Evolutionary conservation across 2,329 filamentous ascomycete species (phyloP).

Genomic region (Cercospora beticola): DNA sequence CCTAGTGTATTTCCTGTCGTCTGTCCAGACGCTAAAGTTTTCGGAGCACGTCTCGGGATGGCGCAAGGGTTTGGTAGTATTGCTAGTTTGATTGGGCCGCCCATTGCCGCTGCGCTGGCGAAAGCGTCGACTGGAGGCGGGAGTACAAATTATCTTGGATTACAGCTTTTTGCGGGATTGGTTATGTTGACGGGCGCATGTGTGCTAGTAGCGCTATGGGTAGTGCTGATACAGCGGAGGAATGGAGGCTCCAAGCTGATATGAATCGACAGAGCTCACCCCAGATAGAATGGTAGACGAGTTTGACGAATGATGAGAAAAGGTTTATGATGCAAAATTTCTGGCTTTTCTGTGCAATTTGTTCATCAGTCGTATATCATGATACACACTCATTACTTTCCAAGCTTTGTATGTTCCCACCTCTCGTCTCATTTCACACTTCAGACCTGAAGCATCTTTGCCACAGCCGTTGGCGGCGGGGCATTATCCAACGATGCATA

Average conservation of each 20-base stretch:
- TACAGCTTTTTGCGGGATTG: slow-evolving; percentile 35
- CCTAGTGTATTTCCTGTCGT: slow-evolving; percentile 45
- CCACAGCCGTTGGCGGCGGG: slow-evolving; percentile 7
- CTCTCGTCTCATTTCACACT: not conserved
- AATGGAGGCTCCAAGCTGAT: slow-evolving; percentile 27
- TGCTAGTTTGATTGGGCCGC: slow-evolving; percentile 47
- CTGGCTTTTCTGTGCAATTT: not conserved
- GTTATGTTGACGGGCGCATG: slow-evolving; percentile 33
- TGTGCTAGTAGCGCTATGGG: slow-evolving; percentile 30
- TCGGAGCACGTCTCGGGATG: slow-evolving; percentile 50
- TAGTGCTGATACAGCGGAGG: slow-evolving; percentile 29
- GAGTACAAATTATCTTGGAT: slow-evolving; percentile 29
- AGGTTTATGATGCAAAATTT: not conserved
- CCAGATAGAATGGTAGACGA: not conserved
- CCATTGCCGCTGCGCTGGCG: slow-evolving; percentile 47
- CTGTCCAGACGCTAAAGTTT: slow-evolving; percentile 48
- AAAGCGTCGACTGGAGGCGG: slow-evolving; percentile 20
- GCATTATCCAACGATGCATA: slow-evolving; percentile 15
- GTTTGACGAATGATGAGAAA: not conserved
- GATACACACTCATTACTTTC: not conserved
- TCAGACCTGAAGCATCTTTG: not conserved
- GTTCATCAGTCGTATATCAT: not conserved
- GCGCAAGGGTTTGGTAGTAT: slow-evolving; percentile 47
- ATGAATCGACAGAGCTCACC: not conserved
- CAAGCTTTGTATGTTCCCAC: not conserved